Evolutionary conservation across 768 basidiomycete species (phyloP).

Genomic region (Gloeostereum incarnatum): DNA sequence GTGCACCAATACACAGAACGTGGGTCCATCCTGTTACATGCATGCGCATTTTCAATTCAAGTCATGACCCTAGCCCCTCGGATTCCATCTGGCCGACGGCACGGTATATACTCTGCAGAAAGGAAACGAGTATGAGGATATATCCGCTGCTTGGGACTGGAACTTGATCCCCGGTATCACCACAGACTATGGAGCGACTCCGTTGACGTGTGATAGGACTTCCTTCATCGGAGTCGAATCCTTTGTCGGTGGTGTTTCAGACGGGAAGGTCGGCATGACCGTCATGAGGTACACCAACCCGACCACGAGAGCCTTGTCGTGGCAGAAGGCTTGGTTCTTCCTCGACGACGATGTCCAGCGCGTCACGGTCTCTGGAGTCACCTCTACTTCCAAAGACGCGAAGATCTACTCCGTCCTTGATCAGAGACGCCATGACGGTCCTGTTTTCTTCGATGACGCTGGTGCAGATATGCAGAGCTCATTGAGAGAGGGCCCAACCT

Average conservation of each 20-base stretch:
- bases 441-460: constrained; percentile 31
- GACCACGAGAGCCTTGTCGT: constrained; percentile 37
- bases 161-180: constrained; percentile 69
- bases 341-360: constrained; percentile 52
- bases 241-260: constrained; percentile 62
- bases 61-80: constrained; percentile 34
- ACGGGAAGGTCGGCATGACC: constrained; percentile 44
- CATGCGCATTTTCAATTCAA: constrained; percentile 1
- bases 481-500: too few relatives aligned
- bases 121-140: constrained; percentile 69
- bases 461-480: background rate
- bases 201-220: constrained; percentile 36
- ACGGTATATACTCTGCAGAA: constrained; percentile 51
- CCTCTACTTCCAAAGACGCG: constrained; percentile 30
- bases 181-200: constrained; percentile 49
- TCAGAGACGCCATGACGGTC: constrained; percentile 39
- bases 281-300: constrained; percentile 67
- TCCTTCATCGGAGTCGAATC: constrained; percentile 33
- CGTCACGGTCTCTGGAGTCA: constrained; percentile 47
- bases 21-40: constrained; percentile 17
- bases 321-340: constrained; percentile 73
- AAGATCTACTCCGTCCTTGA: constrained; percentile 60
- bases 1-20: constrained; percentile 57
- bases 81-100: constrained; percentile 66
- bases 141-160: constrained; percentile 70